These are phyloP conservation scores for Phytophthora cactorum DNA, from an alignment of 352 stramenopile genomes.

Conservation along the genomic window DNA sequence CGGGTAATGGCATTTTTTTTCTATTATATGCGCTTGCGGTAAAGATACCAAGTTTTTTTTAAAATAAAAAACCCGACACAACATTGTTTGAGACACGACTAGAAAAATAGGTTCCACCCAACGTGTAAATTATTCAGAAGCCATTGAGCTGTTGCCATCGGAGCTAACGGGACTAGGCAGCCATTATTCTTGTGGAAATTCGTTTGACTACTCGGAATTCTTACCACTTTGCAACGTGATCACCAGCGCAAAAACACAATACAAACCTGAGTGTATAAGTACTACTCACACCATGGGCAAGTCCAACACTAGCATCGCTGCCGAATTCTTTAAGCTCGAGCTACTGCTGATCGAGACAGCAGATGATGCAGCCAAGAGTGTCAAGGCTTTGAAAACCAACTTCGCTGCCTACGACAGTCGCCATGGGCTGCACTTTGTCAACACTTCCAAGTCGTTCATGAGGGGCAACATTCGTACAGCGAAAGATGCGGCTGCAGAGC, in stretches of 20 bases:
- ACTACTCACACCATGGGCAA: constrained; percentile 23
- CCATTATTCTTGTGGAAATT: constrained; percentile 3
- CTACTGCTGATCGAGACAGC: constrained; percentile 23
- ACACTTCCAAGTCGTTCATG: constrained; percentile 36
- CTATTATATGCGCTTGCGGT: too few relatives aligned
- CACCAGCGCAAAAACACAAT: constrained; percentile 5
- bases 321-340: constrained; percentile 30
- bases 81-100: too few relatives aligned
- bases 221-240: constrained; percentile 28
- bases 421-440: constrained; percentile 24
- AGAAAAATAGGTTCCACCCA: too few relatives aligned
- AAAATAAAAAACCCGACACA: too few relatives aligned
- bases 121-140: too few relatives aligned
- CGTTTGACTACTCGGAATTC: background rate
- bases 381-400: constrained; percentile 30
- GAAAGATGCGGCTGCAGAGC: constrained; percentile 26
- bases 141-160: too few relatives aligned
- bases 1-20: too few relatives aligned
- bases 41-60: too few relatives aligned
- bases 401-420: constrained; percentile 24
- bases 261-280: background rate
- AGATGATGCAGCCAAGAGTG: constrained; percentile 20
- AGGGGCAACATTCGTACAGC: constrained; percentile 20
- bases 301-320: constrained; percentile 16
- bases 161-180: background rate